These are phyloP conservation scores for Achlya hypogyna DNA, from an alignment of 352 stramenopile genomes.

Conservation along the genomic window DNA sequence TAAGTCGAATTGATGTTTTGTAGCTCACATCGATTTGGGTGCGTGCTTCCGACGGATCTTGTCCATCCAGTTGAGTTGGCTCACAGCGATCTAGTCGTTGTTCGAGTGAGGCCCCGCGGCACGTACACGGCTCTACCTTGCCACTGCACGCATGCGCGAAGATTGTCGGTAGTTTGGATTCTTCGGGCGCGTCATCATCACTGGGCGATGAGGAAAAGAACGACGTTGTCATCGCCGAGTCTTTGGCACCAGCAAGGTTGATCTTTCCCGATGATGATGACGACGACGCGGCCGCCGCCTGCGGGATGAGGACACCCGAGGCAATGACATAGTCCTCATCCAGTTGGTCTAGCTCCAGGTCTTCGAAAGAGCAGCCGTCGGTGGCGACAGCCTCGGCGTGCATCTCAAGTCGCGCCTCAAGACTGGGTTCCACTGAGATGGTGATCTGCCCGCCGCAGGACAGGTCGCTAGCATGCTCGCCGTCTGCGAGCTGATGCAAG, in stretches of 20 bases:
- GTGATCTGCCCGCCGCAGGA: constrained; percentile 49
- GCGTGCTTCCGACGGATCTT: constrained; percentile 72
- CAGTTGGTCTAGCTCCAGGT: constrained; percentile 51
- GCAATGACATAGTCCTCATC: constrained; percentile 71
- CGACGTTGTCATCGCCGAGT: constrained; percentile 59
- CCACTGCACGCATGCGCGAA: constrained; percentile 42
- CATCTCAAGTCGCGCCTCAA: constrained; percentile 48
- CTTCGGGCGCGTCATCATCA: constrained; percentile 9
- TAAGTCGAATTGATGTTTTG: too few species aligned
- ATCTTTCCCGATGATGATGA: constrained; percentile 46
- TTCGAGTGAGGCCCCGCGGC: not conserved
- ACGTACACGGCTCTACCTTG: constrained; percentile 29
- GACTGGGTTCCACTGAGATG: constrained; percentile 55
- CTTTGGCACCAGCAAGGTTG: constrained; percentile 58
- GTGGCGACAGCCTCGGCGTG: constrained; percentile 45
- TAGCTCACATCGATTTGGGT: constrained; percentile 22
- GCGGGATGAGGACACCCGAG: constrained; percentile 27
- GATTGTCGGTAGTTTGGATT: constrained; percentile 24
- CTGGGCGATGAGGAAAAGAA: constrained; percentile 41
- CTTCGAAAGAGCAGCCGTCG: constrained; percentile 34
- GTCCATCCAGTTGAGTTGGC: constrained; percentile 71
- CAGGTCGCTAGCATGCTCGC: constrained; percentile 40
- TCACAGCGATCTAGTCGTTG: constrained; percentile 22
- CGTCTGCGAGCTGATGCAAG: not conserved
- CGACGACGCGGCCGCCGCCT: constrained; percentile 25